Evolutionary conservation across 1,139 yeast genomes (phyloP), one percentile per base, ranked within the genome.

Genomic region (Yamadazyma conglobata): DNA sequence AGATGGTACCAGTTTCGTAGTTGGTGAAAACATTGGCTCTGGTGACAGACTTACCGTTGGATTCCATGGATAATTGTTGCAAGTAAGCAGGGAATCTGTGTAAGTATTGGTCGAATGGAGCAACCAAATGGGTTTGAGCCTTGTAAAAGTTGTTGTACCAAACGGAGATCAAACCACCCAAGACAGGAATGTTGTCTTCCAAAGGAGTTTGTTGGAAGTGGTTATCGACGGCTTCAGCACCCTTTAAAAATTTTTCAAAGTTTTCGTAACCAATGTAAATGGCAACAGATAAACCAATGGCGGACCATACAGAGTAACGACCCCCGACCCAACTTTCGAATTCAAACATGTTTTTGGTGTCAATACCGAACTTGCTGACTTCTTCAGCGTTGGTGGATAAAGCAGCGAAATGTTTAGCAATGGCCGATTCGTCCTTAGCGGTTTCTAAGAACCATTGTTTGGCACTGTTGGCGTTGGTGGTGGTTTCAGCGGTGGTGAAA

Each of bases 271-370:
- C 98, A 63, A 91, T 82, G 77, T 84, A 91, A 52, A 91, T 69
- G 50, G 95, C 95, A 42, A 91, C 91, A 20, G 96, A 86, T 51
- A 91, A 78, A 42, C 98, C 98, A 62, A 91, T 91, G 45, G 98
- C 93, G 25, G 96, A 86, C 98, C 98, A 91, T 38, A 91, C 98
- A 15, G 97, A 89, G 79, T 91, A 91, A 66, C 98, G 83, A 55
- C 98, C 98, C 55, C 98, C 98, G 42, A 91, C 98, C 98, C 98
- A 91, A 70, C 71, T 82, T 64, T 88, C 96, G 55, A 91, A 91
- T 39, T 95, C 97, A 66, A 91, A 91, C 98, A 91, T 91, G 73
- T 91, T 91, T 63, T 80, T 83, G 59, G 96, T 79, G 70, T 91
- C 97, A 48, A 91, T 91, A 54, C 98, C 98, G 54, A 91, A 91